These are phyloP conservation scores for Rhizoctonia solani DNA, from an alignment of 1,284 basidiomycete genomes.

Conservation along the genomic window DNA sequence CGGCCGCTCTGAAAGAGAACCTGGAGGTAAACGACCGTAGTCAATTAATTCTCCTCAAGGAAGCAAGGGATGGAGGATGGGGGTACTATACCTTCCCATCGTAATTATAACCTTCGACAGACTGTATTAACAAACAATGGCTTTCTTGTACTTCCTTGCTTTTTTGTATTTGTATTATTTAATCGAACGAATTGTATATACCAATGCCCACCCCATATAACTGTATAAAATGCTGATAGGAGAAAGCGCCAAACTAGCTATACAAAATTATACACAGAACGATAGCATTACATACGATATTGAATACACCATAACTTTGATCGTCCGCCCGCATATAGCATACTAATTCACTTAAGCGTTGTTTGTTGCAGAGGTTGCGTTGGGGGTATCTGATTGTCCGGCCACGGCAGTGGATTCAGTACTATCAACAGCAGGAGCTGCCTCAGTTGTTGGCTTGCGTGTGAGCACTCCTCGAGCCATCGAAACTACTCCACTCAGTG, in stretches of 20 bases:
- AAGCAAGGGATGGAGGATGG: slow-evolving; percentile 15
- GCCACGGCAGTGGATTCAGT: not conserved
- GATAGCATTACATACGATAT: not conserved
- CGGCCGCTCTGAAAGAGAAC: not conserved
- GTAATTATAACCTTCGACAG: not conserved
- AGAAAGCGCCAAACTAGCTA: not conserved
- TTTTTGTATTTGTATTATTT: not conserved
- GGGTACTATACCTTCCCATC: not conserved
- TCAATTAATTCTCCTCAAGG: slow-evolving; percentile 1
- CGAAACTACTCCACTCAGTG: slow-evolving; percentile 18
- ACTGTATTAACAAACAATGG: not conserved
- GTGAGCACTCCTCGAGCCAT: slow-evolving; percentile 13
- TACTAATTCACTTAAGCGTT: not conserved
- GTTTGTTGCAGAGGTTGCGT: not conserved
- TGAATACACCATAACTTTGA: not conserved
- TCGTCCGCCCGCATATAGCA: not conserved
- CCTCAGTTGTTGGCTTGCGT: not conserved
- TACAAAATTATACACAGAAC: slow-evolving; percentile 12
- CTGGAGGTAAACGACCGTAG: not conserved
- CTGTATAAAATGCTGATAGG: not conserved
- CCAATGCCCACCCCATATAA: not conserved
- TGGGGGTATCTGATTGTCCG: not conserved
- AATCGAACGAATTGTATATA: not conserved
- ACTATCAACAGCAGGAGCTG: not conserved
- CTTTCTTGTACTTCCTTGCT: not conserved